Percentiles rank a stretch among this genome's conserved stretches.
Conservation (phyloP, 2,329 filamentous ascomycete genomes). For the Pseudopithomyces maydicus region DNA sequence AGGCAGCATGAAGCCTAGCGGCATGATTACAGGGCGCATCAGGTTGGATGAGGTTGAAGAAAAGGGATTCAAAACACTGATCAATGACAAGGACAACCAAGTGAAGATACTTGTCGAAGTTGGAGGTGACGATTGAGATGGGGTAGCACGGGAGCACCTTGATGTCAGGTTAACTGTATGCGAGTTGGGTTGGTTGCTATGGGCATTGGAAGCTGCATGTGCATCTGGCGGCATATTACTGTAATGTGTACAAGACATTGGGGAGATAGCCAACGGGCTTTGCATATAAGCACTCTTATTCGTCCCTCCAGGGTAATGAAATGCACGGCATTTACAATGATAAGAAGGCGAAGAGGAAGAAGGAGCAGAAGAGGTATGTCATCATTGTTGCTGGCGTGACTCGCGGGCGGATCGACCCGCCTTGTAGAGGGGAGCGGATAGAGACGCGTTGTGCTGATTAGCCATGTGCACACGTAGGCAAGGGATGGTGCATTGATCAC, state of each 20-base stretch:
- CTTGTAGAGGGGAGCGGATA: no score
- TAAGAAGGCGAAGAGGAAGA: no score
- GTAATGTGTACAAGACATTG: not conserved
- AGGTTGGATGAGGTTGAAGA: slow-evolving; percentile 53
- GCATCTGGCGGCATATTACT: no score
- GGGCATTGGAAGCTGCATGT: no score
- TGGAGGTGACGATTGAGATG: slow-evolving; percentile 27
- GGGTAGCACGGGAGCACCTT: slow-evolving; percentile 7
- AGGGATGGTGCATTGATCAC: no score
- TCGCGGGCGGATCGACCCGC: no score
- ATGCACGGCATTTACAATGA: no score
- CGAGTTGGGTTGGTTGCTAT: not conserved
- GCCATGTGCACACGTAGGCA: no score
- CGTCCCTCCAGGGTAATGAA: no score
- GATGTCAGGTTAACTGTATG: slow-evolving; percentile 2
- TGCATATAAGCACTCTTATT: not conserved
- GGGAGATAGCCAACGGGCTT: not conserved
- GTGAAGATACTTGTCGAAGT: slow-evolving; percentile 55
- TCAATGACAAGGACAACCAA: slow-evolving; percentile 56
- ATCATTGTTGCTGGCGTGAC: no score
- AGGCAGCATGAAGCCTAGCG: slow-evolving; percentile 49
- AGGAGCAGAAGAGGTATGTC: no score
- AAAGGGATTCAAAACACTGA: slow-evolving; percentile 53
- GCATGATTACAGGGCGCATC: slow-evolving; percentile 58
- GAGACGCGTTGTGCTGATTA: no score